Conservation (phyloP, 1,139 yeast species). For the Candida sojae region DNA sequence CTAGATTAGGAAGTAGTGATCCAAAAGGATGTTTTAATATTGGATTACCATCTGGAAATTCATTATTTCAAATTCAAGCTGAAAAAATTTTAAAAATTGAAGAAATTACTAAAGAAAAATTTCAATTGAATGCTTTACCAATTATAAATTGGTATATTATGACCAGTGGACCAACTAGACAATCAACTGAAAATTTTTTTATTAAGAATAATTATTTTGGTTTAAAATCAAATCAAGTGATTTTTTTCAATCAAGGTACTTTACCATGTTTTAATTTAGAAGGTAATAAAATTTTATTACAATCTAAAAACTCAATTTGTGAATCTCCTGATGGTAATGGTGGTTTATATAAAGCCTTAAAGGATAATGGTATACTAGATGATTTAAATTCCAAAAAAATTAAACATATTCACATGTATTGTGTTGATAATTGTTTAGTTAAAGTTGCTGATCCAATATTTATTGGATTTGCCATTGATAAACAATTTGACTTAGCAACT, state of each 20-base stretch:
- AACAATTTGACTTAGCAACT: slow-evolving; percentile 76
- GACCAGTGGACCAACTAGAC: slow-evolving; percentile 92
- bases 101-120: slow-evolving; percentile 36
- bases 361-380: slow-evolving; percentile 60
- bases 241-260: slow-evolving; percentile 92
- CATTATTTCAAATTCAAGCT: slow-evolving; percentile 91
- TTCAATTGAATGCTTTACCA: slow-evolving; percentile 23
- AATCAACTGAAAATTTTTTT: slow-evolving; percentile 75
- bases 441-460: slow-evolving; percentile 94
- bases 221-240: slow-evolving; percentile 55
- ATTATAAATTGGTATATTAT: slow-evolving; percentile 84
- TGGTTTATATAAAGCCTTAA: slow-evolving; percentile 86
- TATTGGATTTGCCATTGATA: slow-evolving; percentile 78
- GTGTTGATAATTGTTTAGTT: slow-evolving; percentile 92
- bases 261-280: slow-evolving; percentile 80
- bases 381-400: slow-evolving; percentile 73
- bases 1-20: slow-evolving; percentile 81
- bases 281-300: slow-evolving; percentile 72
- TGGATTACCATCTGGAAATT: slow-evolving; percentile 78
- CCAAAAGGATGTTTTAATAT: slow-evolving; percentile 96
- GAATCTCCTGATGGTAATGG: slow-evolving; percentile 99
- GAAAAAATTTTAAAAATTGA: slow-evolving; percentile 75
- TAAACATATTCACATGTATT: slow-evolving; percentile 92
- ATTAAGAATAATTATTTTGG: slow-evolving; percentile 67
- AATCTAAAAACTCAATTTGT: slow-evolving; percentile 55